Evolutionary conservation across 2,329 filamentous ascomycete genomes (phyloP).

Genomic region (Cladobotryum protrusum): DNA sequence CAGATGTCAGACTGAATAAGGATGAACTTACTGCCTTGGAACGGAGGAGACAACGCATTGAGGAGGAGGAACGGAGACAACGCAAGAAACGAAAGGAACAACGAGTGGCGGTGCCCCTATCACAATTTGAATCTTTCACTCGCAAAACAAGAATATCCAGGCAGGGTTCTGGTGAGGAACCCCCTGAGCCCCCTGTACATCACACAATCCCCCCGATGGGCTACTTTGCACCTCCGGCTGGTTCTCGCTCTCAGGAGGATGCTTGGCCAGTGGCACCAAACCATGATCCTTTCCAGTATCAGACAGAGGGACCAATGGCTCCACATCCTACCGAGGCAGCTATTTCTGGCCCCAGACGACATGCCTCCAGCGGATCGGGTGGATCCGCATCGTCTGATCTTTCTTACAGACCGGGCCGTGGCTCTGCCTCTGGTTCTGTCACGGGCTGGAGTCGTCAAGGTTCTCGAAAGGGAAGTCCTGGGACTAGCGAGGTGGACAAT

Average conservation of each 20-base stretch:
- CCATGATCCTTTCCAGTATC: conserved; percentile 48
- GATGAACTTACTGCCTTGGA: conserved; percentile 78
- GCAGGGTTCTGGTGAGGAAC: conserved; percentile 24
- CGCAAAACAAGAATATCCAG: conserved; percentile 26
- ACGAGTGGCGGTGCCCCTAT: conserved; percentile 47
- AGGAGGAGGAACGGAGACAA: conserved; percentile 36
- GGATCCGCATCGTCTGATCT: conserved; percentile 29
- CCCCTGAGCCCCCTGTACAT: conserved; percentile 27
- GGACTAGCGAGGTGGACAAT: conserved; percentile 29
- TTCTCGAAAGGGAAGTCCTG: conserved; percentile 24
- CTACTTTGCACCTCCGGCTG: conserved; percentile 43
- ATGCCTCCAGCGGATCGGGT: conserved; percentile 27
- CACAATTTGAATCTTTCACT: conserved; percentile 41
- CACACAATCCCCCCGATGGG: conserved; percentile 42
- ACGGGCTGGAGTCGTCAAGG: conserved; percentile 27
- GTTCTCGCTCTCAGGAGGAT: conserved; percentile 32
- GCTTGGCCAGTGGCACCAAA: conserved; percentile 25
- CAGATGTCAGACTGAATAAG: conserved; percentile 72
- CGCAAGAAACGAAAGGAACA: conserved; percentile 38
- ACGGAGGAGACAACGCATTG: conserved; percentile 55
- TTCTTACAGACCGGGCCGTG: conserved; percentile 21
- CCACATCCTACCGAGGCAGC: conserved; percentile 16
- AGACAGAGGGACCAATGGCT: conserved; percentile 39
- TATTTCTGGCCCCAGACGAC: conserved; percentile 28
- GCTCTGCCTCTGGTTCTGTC: conserved; percentile 19